Percentiles rank a stretch among this genome's conserved stretches.
Conservation (phyloP, 192 early-diverging fungal genomes). For the Piromyces sp. region DNA sequence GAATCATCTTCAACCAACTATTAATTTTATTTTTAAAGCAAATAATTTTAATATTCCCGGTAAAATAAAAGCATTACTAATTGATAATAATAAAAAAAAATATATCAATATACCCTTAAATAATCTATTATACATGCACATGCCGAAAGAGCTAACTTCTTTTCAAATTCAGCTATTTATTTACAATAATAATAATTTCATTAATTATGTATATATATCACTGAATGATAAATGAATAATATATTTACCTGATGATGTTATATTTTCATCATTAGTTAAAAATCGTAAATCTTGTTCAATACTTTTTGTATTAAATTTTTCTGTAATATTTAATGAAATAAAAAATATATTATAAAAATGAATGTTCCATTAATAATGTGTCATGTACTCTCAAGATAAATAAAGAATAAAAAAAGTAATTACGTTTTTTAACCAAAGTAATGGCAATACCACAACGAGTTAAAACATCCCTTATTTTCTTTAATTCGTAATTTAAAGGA, state of each 20-base stretch:
- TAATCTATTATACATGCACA: conserved; percentile 56
- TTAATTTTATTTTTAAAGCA: too few relatives aligned
- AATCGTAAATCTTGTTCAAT: conserved; percentile 76
- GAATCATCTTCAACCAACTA: conserved; percentile 55
- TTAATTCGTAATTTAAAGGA: conserved; percentile 44
- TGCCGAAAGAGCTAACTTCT: conserved; percentile 49
- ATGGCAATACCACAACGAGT: conserved; percentile 59
- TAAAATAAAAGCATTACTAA: too few relatives aligned
- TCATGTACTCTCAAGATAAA: too few relatives aligned
- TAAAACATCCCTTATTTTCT: conserved; percentile 50
- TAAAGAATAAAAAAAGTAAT: too few relatives aligned
- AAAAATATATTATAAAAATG: not conserved
- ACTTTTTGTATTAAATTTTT: conserved; percentile 52
- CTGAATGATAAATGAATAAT: too few relatives aligned
- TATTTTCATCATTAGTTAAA: conserved; percentile 43
- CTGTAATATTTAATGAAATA: conserved; percentile 7
- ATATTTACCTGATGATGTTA: conserved; percentile 3
- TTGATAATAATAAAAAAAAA: too few relatives aligned
- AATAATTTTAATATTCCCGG: too few relatives aligned
- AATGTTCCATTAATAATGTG: too few relatives aligned
- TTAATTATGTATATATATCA: too few relatives aligned
- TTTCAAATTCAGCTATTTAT: conserved; percentile 45
- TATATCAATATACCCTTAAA: conserved; percentile 19
- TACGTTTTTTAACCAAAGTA: conserved; percentile 46
- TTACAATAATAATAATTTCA: too few relatives aligned